Percentiles rank a stretch among this genome's conserved stretches.
phyloP scores from a whole-genome alignment of 2,329 filamentous ascomycete species.

The Ophiocordyceps sinensis region DNA sequence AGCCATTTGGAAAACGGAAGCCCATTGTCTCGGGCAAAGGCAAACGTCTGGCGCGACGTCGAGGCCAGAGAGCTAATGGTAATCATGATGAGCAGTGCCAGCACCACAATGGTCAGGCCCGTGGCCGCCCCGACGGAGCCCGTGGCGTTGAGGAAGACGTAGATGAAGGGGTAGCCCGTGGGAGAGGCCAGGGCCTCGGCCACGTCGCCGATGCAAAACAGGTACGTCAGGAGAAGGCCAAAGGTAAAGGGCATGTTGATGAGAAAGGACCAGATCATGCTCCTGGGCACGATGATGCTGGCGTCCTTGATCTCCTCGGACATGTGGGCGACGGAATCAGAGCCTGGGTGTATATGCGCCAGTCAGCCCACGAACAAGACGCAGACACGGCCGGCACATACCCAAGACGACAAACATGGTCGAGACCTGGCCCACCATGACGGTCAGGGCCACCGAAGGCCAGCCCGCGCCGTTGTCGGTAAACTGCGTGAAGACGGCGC shows the following conservation, averaged over 20 bases:
- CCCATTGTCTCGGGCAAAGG: slow-evolving; percentile 20
- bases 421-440: slow-evolving; percentile 6
- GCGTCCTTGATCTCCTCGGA: slow-evolving; percentile 8
- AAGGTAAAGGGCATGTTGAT: slow-evolving; percentile 8
- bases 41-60: slow-evolving; percentile 15
- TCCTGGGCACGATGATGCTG: slow-evolving; percentile 6
- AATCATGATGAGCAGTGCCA: slow-evolving; percentile 11
- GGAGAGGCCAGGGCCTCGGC: slow-evolving; percentile 1
- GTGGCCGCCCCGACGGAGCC: slow-evolving; percentile 7
- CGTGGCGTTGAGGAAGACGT: slow-evolving; percentile 13
- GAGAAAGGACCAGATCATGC: slow-evolving; percentile 7
- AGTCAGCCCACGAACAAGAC: too few species aligned
- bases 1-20: slow-evolving; percentile 8
- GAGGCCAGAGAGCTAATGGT: slow-evolving; percentile 14
- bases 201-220: slow-evolving; percentile 9
- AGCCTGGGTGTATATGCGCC: too few species aligned
- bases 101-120: slow-evolving; percentile 12
- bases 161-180: slow-evolving; percentile 14
- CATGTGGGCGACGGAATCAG: slow-evolving; percentile 7
- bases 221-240: slow-evolving; percentile 9
- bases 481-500: slow-evolving; percentile 4
- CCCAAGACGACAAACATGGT: slow-evolving; percentile 5
- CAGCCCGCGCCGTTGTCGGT: slow-evolving; percentile 5
- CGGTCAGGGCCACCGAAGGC: slow-evolving; percentile 3
- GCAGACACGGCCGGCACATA: not conserved